Conservation (phyloP, 305 asterid genomes). For the Coffea humblotiana region DNA sequence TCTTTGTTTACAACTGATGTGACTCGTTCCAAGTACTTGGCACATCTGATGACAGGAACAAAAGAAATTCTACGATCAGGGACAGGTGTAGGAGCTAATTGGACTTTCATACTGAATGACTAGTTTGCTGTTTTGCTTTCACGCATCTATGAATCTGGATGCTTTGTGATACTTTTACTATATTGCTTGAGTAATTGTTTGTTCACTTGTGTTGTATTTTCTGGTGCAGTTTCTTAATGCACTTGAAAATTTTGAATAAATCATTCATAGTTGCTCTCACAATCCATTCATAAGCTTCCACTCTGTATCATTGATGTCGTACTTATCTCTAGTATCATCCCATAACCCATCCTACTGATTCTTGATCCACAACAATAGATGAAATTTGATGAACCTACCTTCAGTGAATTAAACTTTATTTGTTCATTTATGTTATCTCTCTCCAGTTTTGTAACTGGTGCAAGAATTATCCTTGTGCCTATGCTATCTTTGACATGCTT, state of each 20-base stretch:
- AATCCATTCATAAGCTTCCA: not conserved
- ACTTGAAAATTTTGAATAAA: not conserved
- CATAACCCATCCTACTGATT: not conserved
- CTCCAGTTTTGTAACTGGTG: not conserved
- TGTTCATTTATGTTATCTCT: not conserved
- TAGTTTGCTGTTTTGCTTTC: not conserved
- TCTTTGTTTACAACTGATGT: conserved; percentile 89
- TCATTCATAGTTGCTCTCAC: not conserved
- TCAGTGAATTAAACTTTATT: not conserved
- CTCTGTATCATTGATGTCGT: not conserved
- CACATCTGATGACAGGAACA: conserved; percentile 94
- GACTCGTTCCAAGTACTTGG: conserved; percentile 85
- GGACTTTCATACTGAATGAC: not conserved
- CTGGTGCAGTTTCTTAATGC: not conserved
- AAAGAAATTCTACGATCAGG: conserved; percentile 89
- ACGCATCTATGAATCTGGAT: not conserved
- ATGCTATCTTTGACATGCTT: not conserved
- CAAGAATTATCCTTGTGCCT: conserved; percentile 3
- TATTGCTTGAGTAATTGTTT: not conserved
- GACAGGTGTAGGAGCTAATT: conserved; percentile 56
- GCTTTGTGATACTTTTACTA: not conserved
- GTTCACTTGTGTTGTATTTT: not conserved
- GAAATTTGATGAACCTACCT: not conserved
- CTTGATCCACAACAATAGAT: not conserved
- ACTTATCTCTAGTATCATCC: not conserved